These are phyloP conservation scores for Verticillium dahliae DNA, from an alignment of 2,329 filamentous ascomycete genomes.

Conservation along the genomic window DNA sequence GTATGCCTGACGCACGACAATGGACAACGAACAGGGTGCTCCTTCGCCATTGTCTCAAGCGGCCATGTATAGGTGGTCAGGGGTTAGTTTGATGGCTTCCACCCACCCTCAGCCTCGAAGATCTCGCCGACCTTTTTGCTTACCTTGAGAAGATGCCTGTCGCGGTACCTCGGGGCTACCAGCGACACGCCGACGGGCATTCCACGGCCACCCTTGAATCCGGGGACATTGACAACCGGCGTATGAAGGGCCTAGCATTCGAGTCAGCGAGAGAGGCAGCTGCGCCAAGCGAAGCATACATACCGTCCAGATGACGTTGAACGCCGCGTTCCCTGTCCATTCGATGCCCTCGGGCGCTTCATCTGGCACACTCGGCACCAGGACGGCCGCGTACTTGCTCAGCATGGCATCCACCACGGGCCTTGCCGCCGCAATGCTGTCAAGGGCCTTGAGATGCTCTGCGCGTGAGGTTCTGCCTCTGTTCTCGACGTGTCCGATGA, in stretches of 20 bases:
- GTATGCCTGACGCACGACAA: too few species aligned
- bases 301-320: constrained; percentile 47
- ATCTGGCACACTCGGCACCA: constrained; percentile 51
- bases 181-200: constrained; percentile 56
- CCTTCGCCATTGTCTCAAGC: too few species aligned
- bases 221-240: constrained; percentile 58
- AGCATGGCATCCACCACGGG: constrained; percentile 45
- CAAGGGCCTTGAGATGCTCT: constrained; percentile 45
- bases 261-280: constrained; percentile 8
- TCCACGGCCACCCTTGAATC: constrained; percentile 44
- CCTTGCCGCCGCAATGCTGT: constrained; percentile 40
- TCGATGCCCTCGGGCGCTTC: constrained; percentile 46
- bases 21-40: too few species aligned
- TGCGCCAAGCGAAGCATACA: constrained; percentile 11
- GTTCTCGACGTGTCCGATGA: constrained; percentile 48
- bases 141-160: constrained; percentile 35
- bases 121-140: constrained; percentile 28
- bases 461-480: constrained; percentile 31
- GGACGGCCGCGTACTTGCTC: constrained; percentile 39
- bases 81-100: constrained; percentile 12
- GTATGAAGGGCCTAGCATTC: constrained; percentile 44
- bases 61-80: too few species aligned
- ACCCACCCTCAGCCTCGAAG: constrained; percentile 26
- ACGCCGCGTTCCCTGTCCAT: constrained; percentile 47
- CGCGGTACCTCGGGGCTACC: constrained; percentile 38